Base-by-base conservation (phyloP, 345 rosid species). In the Geranium rotundifolium region DNA sequence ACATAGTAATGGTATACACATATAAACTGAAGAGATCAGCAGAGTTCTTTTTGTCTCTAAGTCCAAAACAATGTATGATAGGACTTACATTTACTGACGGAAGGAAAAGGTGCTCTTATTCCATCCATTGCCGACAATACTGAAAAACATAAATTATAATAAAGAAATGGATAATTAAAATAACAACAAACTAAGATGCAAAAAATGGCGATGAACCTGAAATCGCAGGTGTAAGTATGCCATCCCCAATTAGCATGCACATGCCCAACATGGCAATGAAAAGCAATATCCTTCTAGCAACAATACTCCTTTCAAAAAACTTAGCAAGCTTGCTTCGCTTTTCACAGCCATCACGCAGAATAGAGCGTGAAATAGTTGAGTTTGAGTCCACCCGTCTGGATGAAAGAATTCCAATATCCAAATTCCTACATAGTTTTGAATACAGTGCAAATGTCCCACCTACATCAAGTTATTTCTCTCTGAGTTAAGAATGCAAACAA, bases 381-480 rank as follows among this genome's bases (percentile, higher is more conserved):
- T 62, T 72, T 56, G 73, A 54, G 31, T 72, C 67, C 19, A 19
- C 65, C 20, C 19, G 63, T 63, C 79, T 81, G 41, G 84, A 67
- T 63, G 81, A 71, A 59, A 80, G 77, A 37, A 81, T 71, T 39
- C 87, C 80, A 13, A 86, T 72, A 70, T 81, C 77, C 82, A 80
- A 58, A 19, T 88, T 81, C 77, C 96, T 80, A 70, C 96, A 86
- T 1, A 91, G 90, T 67, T 83, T 69, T 14, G 97, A 86, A 73
- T 91, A 91, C 68, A 86, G 52, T 29, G 97, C 97, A 71, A 91
- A 83, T 20, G 96, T 86, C 65, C 96, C 95, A 62, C 98, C 98
- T 91, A 81, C 82, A 73, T 63, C 41, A 30, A 68, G 20, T 16
- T 61, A 64, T 39, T 41, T 67, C 17, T 54, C 55, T 15, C 58